Evolutionary conservation across 179 eudicot species (phyloP), one percentile per base, ranked within the genome.

Genomic region (Sideroxylon spinosum): DNA sequence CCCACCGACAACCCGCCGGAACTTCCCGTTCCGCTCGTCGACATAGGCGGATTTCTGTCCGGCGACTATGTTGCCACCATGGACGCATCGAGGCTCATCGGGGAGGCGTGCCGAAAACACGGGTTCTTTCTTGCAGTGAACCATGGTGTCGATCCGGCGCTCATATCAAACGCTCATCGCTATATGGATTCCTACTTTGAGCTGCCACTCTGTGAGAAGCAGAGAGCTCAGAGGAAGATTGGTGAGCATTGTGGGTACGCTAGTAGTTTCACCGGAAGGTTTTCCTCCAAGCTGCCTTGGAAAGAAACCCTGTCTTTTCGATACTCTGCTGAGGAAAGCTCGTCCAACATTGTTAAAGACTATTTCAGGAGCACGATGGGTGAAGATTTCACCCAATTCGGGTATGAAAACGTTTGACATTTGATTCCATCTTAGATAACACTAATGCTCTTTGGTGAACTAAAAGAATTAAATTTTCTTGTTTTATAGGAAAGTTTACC

Each of bases 161-260:
- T 94, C 77, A 50, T 94, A 49, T 80, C 78, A 0, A 86, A 86
- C 9, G 95, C 97, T 62, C 94, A 90, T 82, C 80, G 81, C 46
- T 80, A 74, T 28, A 86, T 87, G 86, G 94, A 91, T 66, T 32
- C 68, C 68, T 94, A 91, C 85, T 94, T 92, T 46, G 79, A 77
- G 63, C 84, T 81, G 68, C 90, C 98, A 10, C 85, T 90, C 26
- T 29, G 64, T 11, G 85, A 86, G 78, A 94, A 94, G 84, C 90
- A 86, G 64, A 86, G 57, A 81, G 95, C 88, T 79, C 89, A 82
- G 74, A 86, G 95, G 26, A 89, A 87, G 73, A 26, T 76, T 0
- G 97, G 97, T 10, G 95, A 94, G 78, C 87, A 75, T 75, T 93
- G 92, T 77, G 97, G 98, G 29, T 94, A 92, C 73, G 89, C 97